Evolutionary conservation across 176 grass and related monocot genomes (phyloP).

Genomic region (Oryza coarctata): DNA sequence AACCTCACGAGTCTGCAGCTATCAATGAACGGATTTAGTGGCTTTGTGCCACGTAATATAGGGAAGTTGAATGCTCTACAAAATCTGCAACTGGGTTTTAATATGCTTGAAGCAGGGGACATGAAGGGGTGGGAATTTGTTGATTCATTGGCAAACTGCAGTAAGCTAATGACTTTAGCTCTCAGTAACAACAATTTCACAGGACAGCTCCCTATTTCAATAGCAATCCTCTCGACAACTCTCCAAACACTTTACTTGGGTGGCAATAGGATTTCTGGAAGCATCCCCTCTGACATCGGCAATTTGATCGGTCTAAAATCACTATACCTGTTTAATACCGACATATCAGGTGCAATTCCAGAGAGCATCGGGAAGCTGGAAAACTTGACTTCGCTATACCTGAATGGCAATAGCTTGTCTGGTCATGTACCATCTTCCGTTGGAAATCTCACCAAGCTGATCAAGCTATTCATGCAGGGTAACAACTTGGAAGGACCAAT

Average conservation of each 20-base stretch:
- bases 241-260: neutral
- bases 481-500: conserved; percentile 21
- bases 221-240: neutral
- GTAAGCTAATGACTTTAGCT: neutral
- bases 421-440: neutral
- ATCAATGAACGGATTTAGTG: neutral
- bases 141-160: neutral
- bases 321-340: neutral
- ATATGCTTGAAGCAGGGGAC: neutral
- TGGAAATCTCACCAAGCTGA: neutral
- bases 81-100: neutral
- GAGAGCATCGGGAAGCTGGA: neutral
- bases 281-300: neutral
- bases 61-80: neutral
- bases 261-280: neutral
- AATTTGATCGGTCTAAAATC: neutral
- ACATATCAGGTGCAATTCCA: conserved; percentile 1
- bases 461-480: neutral
- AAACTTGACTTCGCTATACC: neutral
- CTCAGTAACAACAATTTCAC: neutral
- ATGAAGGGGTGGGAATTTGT: neutral
- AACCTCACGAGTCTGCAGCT: neutral
- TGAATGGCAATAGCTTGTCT: neutral
- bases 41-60: neutral
- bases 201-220: neutral